These are phyloP conservation scores for Phytophthora europaea DNA, from an alignment of 352 stramenopile species.

Conservation along the genomic window DNA sequence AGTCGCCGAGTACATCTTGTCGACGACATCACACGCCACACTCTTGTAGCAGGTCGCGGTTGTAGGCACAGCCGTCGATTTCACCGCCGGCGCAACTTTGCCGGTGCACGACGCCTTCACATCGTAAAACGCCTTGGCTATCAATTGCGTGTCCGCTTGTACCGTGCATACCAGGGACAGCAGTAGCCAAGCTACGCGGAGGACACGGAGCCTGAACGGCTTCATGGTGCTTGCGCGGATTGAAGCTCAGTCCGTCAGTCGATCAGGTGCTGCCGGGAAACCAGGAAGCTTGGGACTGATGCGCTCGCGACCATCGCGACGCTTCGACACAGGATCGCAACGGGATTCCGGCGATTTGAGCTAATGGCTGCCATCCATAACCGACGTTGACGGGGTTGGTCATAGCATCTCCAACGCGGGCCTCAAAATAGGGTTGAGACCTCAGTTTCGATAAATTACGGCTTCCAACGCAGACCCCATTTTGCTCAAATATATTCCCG, in stretches of 20 bases:
- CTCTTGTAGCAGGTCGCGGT: neutral
- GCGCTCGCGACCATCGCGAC: neutral
- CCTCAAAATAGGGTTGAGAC: too few species aligned
- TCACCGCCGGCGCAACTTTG: neutral
- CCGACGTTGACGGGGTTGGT: too few species aligned
- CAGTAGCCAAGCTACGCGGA: neutral
- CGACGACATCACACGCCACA: neutral
- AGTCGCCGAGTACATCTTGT: neutral
- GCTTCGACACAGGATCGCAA: too few species aligned
- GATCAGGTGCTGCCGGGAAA: constrained; percentile 4
- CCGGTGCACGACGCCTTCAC: neutral
- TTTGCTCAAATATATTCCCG: too few species aligned
- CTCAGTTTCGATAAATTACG: too few species aligned
- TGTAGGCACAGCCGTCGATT: neutral
- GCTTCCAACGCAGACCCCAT: too few species aligned
- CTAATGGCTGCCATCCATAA: too few species aligned
- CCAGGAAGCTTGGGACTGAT: neutral
- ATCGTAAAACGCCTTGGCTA: neutral
- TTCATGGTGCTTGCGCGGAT: neutral
- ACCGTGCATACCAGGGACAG: neutral
- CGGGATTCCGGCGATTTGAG: too few species aligned
- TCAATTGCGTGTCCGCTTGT: neutral
- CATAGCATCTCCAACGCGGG: too few species aligned
- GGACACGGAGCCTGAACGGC: neutral
- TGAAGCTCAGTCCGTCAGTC: constrained; percentile 1